Conservation (phyloP, 2,329 filamentous ascomycete species). For the Calonectria multiphialidica region DNA sequence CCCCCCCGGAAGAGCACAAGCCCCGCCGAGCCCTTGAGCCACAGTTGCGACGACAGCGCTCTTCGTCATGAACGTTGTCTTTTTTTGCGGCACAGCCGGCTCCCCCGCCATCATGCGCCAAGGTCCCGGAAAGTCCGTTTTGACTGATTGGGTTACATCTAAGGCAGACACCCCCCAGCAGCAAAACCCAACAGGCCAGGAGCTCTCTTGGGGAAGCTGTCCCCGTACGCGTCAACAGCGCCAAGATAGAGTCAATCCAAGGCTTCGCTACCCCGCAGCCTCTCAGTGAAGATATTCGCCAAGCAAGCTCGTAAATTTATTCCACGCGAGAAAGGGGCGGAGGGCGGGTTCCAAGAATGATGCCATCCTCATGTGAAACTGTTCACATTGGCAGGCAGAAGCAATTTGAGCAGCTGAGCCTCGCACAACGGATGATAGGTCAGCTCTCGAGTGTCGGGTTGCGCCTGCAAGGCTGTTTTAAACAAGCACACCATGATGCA, state of each 20-base stretch:
- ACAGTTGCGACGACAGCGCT: background rate
- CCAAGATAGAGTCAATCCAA: background rate
- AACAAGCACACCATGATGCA: background rate
- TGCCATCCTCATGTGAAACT: background rate
- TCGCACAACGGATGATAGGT: background rate
- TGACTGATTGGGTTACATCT: background rate
- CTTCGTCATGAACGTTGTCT: background rate
- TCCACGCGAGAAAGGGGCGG: background rate
- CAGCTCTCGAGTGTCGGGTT: background rate
- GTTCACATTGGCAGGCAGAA: background rate
- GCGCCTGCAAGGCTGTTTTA: background rate
- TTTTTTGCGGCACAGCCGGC: background rate
- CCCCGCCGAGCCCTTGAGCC: background rate
- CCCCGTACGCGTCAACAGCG: background rate
- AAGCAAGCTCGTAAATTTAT: background rate
- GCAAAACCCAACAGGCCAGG: background rate
- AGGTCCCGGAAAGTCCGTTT: background rate
- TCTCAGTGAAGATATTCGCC: background rate
- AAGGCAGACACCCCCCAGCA: background rate
- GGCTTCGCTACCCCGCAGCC: background rate
- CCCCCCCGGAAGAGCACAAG: background rate
- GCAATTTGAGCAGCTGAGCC: background rate
- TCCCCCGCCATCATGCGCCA: background rate
- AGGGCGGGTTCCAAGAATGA: background rate
- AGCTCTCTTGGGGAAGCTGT: background rate